These are phyloP conservation scores for Aaosphaeria pasadenensis DNA, from an alignment of 2,329 filamentous ascomycete genomes.

Conservation along the genomic window DNA sequence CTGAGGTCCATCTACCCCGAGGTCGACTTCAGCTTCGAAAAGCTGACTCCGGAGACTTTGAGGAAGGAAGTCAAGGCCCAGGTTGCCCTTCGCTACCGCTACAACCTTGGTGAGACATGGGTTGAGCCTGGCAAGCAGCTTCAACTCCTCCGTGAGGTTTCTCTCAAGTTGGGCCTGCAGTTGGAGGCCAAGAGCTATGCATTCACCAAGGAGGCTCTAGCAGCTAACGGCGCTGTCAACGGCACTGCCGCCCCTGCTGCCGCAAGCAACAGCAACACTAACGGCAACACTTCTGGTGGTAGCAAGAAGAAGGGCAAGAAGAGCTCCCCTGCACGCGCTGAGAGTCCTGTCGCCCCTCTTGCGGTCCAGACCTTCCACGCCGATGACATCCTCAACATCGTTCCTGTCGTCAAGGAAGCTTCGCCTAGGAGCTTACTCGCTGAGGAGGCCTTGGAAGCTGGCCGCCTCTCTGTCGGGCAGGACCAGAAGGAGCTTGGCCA, in stretches of 20 bases:
- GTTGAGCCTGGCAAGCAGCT: conserved; percentile 65
- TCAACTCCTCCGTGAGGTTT: conserved; percentile 85
- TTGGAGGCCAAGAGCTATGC: conserved; percentile 74
- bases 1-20: conserved; percentile 77
- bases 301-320: conserved; percentile 59
- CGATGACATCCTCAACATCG: conserved; percentile 86
- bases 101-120: conserved; percentile 68
- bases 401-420: conserved; percentile 94
- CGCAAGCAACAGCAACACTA: conserved; percentile 38
- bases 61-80: conserved; percentile 69
- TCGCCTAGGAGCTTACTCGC: conserved; percentile 85
- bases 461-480: conserved; percentile 92
- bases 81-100: conserved; percentile 72
- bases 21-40: conserved; percentile 76
- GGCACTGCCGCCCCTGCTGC: conserved; percentile 15
- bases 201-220: conserved; percentile 51
- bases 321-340: conserved; percentile 46
- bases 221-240: conserved; percentile 14
- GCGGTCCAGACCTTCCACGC: conserved; percentile 66
- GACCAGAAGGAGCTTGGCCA: conserved; percentile 94
- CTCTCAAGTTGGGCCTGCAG: conserved; percentile 86
- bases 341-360: conserved; percentile 44
- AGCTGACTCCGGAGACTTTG: conserved; percentile 71
- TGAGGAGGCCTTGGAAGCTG: conserved; percentile 93
- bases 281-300: conserved; percentile 17